phyloP scores from a whole-genome alignment of 768 basidiomycete species.

The Trametes sanguinea region DNA sequence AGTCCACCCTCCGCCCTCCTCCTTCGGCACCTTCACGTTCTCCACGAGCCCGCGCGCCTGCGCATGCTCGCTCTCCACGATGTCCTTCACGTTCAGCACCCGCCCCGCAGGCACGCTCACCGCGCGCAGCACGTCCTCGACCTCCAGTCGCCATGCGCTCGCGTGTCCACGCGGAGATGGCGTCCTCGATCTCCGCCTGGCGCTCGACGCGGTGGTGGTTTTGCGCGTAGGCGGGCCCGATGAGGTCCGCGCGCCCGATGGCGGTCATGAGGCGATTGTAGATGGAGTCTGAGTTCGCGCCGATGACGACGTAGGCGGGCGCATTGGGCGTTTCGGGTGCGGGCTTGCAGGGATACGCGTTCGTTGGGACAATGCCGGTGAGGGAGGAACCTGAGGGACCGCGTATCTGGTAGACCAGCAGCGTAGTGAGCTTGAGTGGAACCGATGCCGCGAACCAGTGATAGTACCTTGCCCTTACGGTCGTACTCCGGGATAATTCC shows the following conservation, averaged over 20 bases:
- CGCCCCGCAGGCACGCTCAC: constrained; percentile 66
- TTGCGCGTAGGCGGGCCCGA: constrained; percentile 50
- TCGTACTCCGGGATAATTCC: constrained; percentile 77
- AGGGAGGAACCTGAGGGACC: constrained; percentile 76
- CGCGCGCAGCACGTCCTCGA: constrained; percentile 47
- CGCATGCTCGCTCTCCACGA: constrained; percentile 59
- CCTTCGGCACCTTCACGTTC: constrained; percentile 53
- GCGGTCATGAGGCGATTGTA: constrained; percentile 67
- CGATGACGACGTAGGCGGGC: constrained; percentile 66
- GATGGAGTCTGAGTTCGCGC: constrained; percentile 71
- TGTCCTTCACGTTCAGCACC: constrained; percentile 62
- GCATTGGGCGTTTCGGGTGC: constrained; percentile 41
- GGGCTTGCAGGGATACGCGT: constrained; percentile 69
- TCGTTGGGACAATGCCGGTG: constrained; percentile 75
- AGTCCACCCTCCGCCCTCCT: constrained; percentile 47
- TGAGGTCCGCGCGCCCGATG: constrained; percentile 60
- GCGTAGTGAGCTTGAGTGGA: not conserved
- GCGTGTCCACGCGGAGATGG: constrained; percentile 62
- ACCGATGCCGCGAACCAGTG: not conserved
- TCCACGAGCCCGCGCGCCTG: constrained; percentile 56
- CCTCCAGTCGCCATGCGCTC: constrained; percentile 52
- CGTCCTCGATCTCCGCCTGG: constrained; percentile 56
- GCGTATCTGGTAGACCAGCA: constrained; percentile 45
- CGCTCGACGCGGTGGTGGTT: constrained; percentile 46
- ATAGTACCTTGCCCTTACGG: constrained; percentile 61